A percentile compares a stretch with the other conserved stretches of the same genome.
Evolutionary conservation across 2,329 filamentous ascomycete species (phyloP).

Genomic region (Calonectria fujianensis): DNA sequence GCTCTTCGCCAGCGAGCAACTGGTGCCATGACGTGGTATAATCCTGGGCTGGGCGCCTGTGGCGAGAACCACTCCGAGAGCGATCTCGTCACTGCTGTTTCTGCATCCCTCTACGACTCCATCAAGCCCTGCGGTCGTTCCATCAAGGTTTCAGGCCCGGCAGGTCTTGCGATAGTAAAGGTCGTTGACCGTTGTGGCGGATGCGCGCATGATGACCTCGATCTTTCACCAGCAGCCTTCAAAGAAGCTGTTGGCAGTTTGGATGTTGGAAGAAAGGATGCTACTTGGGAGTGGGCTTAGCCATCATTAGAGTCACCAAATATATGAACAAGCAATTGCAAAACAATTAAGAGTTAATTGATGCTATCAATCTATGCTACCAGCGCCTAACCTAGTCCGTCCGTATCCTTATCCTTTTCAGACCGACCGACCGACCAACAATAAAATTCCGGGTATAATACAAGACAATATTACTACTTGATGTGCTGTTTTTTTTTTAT

Average conservation of each 20-base stretch:
- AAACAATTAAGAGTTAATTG: slow-evolving; percentile 39
- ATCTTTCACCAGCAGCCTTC: slow-evolving; percentile 69
- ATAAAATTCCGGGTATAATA: slow-evolving; percentile 44
- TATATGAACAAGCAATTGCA: slow-evolving; percentile 2
- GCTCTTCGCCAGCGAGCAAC: slow-evolving; percentile 23
- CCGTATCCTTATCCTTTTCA: slow-evolving; percentile 38
- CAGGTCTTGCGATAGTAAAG: slow-evolving; percentile 72
- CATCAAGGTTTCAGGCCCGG: slow-evolving; percentile 75
- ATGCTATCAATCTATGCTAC: slow-evolving; percentile 52
- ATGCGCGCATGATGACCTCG: slow-evolving; percentile 68
- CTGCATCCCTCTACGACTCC: slow-evolving; percentile 80
- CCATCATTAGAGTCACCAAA: not conserved
- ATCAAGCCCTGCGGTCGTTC: slow-evolving; percentile 75
- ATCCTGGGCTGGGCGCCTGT: slow-evolving; percentile 80
- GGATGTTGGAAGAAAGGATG: slow-evolving; percentile 50
- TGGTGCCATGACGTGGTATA: slow-evolving; percentile 72
- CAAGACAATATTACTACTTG: slow-evolving; percentile 47
- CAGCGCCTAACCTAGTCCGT: slow-evolving; percentile 37
- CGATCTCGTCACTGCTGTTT: slow-evolving; percentile 80
- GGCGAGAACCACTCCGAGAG: slow-evolving; percentile 72
- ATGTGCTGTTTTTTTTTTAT: slow-evolving; percentile 32
- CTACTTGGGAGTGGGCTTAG: slow-evolving; percentile 55
- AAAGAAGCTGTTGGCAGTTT: slow-evolving; percentile 62
- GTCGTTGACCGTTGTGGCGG: slow-evolving; percentile 81
- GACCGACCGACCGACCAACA: slow-evolving; percentile 5